These are phyloP conservation scores for Pythium chondricola DNA, from an alignment of 352 stramenopile species.

Conservation along the genomic window DNA sequence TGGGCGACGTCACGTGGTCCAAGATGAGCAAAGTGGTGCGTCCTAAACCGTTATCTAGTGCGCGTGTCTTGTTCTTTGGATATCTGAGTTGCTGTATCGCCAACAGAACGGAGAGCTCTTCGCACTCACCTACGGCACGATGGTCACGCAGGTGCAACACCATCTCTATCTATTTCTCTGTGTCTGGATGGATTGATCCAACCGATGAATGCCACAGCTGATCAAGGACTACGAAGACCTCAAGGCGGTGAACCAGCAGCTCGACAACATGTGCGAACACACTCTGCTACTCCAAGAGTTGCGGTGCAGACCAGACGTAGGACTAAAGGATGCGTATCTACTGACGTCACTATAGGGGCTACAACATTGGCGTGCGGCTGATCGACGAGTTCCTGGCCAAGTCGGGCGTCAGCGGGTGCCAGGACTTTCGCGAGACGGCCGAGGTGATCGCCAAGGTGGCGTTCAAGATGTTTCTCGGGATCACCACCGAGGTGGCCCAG, in stretches of 20 bases:
- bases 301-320: not conserved
- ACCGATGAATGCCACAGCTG: conserved; percentile 37
- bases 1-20: conserved; percentile 84
- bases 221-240: conserved; percentile 96
- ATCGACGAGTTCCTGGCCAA: conserved; percentile 98
- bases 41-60: not conserved
- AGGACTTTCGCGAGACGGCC: conserved; percentile 91
- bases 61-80: not conserved
- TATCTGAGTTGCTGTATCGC: not conserved
- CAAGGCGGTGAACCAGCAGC: conserved; percentile 92
- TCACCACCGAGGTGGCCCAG: conserved; percentile 88
- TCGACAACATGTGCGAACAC: conserved; percentile 88
- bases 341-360: conserved; percentile 85
- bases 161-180: not conserved
- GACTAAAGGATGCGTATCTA: not conserved
- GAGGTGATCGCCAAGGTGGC: conserved; percentile 95
- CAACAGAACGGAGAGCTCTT: conserved; percentile 95
- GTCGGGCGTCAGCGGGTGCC: conserved; percentile 72
- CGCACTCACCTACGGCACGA: conserved; percentile 95
- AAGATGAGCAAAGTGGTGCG: conserved; percentile 92
- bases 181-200: not conserved
- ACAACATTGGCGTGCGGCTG: conserved; percentile 95
- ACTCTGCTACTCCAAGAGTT: not conserved
- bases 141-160: conserved; percentile 87
- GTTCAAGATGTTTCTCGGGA: conserved; percentile 98